phyloP scores from a whole-genome alignment of 2,329 filamentous ascomycete species.

The Gyromitra esculenta region DNA sequence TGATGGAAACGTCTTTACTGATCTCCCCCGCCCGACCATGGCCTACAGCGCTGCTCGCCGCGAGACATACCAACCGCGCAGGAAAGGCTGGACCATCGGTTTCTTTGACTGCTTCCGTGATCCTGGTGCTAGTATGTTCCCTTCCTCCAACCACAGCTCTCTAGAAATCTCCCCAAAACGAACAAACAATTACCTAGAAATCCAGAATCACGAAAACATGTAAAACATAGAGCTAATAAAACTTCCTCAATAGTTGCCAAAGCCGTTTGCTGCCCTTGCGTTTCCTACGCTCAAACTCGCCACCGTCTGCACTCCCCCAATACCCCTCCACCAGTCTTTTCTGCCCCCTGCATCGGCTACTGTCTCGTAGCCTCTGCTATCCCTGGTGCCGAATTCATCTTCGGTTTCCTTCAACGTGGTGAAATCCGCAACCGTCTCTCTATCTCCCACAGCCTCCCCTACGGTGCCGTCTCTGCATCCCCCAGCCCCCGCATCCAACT shows the following conservation, averaged over 20 bases:
- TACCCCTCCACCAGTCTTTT: conserved; percentile 50
- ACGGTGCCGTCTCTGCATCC: conserved; percentile 36
- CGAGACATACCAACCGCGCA: conserved; percentile 51
- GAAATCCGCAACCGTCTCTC: conserved; percentile 52
- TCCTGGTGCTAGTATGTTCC: conserved; percentile 44
- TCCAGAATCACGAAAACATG: neutral
- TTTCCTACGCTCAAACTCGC: conserved; percentile 55
- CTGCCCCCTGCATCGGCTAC: conserved; percentile 52
- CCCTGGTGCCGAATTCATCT: conserved; percentile 53
- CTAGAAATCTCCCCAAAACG: conserved; percentile 8
- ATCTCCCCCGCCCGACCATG: conserved; percentile 51
- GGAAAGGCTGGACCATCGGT: conserved; percentile 49
- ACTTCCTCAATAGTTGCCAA: conserved; percentile 39
- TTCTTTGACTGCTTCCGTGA: conserved; percentile 54
- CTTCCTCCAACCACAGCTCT: conserved; percentile 4
- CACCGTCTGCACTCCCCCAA: conserved; percentile 53
- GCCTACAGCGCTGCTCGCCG: conserved; percentile 40
- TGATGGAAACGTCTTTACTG: conserved; percentile 54
- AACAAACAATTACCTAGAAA: neutral
- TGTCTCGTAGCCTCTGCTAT: conserved; percentile 44
- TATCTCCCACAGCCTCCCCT: conserved; percentile 48
- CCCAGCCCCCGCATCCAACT: conserved; percentile 39
- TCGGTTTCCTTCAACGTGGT: conserved; percentile 53
- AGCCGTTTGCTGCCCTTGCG: conserved; percentile 52
- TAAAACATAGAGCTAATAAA: conserved; percentile 16